phyloP scores from a whole-genome alignment of 768 basidiomycete genomes.

The Thelephora ganbajun region DNA sequence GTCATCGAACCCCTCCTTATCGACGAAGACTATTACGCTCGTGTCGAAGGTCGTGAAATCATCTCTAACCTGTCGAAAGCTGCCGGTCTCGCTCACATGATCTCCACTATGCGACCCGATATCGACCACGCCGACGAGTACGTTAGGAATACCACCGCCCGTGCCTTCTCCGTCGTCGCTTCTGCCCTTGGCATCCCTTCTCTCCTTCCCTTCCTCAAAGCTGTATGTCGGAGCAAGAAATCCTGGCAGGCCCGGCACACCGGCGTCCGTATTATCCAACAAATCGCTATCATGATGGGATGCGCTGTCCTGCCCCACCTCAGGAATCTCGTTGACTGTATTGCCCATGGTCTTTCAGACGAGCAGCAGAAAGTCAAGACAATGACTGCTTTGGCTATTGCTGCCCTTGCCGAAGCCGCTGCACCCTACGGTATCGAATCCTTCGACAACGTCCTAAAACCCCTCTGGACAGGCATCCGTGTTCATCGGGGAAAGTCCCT shows the following conservation, averaged over 20 bases:
- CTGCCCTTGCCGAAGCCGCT: slow-evolving; percentile 92
- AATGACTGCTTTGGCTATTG: slow-evolving; percentile 86
- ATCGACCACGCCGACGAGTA: slow-evolving; percentile 99
- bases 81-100: slow-evolving; percentile 98
- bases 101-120: slow-evolving; percentile 99
- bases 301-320: slow-evolving; percentile 96
- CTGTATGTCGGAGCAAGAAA: slow-evolving; percentile 97
- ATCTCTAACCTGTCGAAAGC: slow-evolving; percentile 98
- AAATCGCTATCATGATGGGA: slow-evolving; percentile 99
- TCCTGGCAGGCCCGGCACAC: slow-evolving; percentile 99
- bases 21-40: slow-evolving; percentile 93
- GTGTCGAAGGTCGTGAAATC: slow-evolving; percentile 97
- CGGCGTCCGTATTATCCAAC: slow-evolving; percentile 98
- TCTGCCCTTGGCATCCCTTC: slow-evolving; percentile 97
- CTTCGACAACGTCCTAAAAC: slow-evolving; percentile 93
- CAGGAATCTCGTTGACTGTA: slow-evolving; percentile 91
- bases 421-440: slow-evolving; percentile 99
- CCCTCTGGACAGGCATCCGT: slow-evolving; percentile 87
- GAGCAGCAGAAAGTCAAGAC: slow-evolving; percentile 95
- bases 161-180: slow-evolving; percentile 97
- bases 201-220: slow-evolving; percentile 93
- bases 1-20: slow-evolving; percentile 98
- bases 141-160: slow-evolving; percentile 96
- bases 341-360: slow-evolving; percentile 84
- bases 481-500: slow-evolving; percentile 91